Evolutionary conservation across 2,329 filamentous ascomycete genomes (phyloP).

Genomic region (Cordyceps militaris): DNA sequence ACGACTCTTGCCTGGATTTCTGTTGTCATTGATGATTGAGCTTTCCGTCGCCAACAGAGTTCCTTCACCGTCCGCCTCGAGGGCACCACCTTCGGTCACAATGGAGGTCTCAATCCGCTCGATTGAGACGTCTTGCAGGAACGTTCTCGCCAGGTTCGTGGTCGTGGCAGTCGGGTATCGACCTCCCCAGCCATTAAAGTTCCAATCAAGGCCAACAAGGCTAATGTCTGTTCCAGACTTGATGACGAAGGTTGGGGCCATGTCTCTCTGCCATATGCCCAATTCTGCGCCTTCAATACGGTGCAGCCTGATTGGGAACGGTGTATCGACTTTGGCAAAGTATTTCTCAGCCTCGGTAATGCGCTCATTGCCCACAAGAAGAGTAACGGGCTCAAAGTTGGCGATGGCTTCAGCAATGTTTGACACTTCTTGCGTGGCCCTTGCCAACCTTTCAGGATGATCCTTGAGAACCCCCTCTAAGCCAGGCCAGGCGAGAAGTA

Average conservation of each 20-base stretch:
- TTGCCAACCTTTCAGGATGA: not conserved
- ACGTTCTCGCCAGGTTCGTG: not conserved
- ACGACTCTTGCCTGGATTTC: conserved; percentile 19
- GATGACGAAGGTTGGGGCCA: not conserved
- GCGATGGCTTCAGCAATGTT: conserved; percentile 20
- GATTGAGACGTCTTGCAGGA: not conserved
- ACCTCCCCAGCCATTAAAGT: not conserved
- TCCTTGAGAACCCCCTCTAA: not conserved
- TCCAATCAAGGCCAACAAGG: not conserved
- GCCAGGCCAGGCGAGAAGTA: not conserved
- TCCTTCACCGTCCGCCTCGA: conserved; percentile 12
- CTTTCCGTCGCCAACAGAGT: conserved; percentile 23
- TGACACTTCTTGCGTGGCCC: conserved; percentile 19
- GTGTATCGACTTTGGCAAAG: not conserved
- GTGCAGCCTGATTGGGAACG: not conserved
- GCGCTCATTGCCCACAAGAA: conserved; percentile 15
- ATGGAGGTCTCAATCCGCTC: conserved; percentile 6
- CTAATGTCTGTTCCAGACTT: not conserved
- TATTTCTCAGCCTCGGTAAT: conserved; percentile 15
- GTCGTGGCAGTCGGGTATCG: not conserved
- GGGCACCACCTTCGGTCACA: conserved; percentile 19
- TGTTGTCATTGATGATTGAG: conserved; percentile 22
- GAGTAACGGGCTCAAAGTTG: conserved; percentile 20
- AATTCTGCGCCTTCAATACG: not conserved
- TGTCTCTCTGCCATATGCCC: not conserved